These are phyloP conservation scores for Gloeostereum incarnatum DNA, from an alignment of 768 basidiomycete species.

Conservation along the genomic window DNA sequence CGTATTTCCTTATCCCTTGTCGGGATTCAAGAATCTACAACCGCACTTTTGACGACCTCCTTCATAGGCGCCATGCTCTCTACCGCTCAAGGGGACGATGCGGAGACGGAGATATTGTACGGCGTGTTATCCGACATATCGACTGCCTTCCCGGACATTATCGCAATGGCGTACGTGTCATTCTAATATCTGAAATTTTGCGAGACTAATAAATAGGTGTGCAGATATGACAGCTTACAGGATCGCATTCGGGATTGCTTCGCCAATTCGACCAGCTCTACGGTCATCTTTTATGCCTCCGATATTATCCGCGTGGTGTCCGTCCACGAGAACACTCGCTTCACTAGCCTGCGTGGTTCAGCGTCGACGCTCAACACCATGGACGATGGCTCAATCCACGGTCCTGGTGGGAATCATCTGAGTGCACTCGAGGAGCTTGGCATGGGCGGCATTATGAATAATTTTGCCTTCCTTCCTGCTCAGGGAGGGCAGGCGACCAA, in stretches of 20 bases:
- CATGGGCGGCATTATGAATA: slow-evolving; percentile 70
- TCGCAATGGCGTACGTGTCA: slow-evolving; percentile 59
- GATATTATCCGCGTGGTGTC: slow-evolving; percentile 65
- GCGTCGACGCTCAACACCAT: slow-evolving; percentile 55
- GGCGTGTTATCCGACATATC: slow-evolving; percentile 66
- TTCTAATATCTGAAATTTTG: slow-evolving; percentile 6
- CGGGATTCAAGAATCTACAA: slow-evolving; percentile 50
- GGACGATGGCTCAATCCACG: slow-evolving; percentile 41
- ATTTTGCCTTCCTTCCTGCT: slow-evolving; percentile 59
- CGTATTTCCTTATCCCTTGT: slow-evolving; percentile 48
- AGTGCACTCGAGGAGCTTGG: slow-evolving; percentile 57
- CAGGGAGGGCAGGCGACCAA: slow-evolving; percentile 45
- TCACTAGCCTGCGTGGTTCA: slow-evolving; percentile 38
- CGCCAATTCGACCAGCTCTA: slow-evolving; percentile 60
- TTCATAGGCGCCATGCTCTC: slow-evolving; percentile 69
- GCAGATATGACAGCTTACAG: slow-evolving; percentile 67
- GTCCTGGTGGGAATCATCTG: slow-evolving; percentile 42
- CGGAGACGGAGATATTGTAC: slow-evolving; percentile 77
- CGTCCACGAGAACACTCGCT: slow-evolving; percentile 35
- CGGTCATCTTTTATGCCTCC: slow-evolving; percentile 64
- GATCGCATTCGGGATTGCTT: slow-evolving; percentile 69
- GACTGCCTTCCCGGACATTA: slow-evolving; percentile 56
- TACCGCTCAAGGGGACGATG: slow-evolving; percentile 70
- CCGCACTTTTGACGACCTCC: slow-evolving; percentile 65
- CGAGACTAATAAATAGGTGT: slow-evolving; percentile 4